Evolutionary conservation across 163 green algal species (phyloP).

Genomic region (Chlorella variabilis): DNA sequence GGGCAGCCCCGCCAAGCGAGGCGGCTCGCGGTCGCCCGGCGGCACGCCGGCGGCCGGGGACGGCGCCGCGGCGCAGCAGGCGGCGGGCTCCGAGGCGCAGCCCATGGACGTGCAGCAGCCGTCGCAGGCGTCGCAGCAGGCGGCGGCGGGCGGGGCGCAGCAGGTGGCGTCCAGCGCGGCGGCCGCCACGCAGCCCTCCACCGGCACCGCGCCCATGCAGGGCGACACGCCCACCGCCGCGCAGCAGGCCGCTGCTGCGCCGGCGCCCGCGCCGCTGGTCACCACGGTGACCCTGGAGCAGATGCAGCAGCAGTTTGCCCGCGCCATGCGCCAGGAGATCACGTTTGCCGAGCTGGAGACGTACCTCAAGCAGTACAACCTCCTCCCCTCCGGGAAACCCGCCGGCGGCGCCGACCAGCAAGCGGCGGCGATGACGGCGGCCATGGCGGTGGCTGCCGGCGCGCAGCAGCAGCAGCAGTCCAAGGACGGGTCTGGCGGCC

Average conservation of each 20-base stretch:
- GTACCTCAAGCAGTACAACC: slow-evolving; percentile 45
- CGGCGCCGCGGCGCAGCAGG: not conserved
- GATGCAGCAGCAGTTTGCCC: slow-evolving; percentile 44
- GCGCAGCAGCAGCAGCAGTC: not conserved
- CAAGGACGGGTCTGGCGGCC: slow-evolving; percentile 47
- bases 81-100: not conserved
- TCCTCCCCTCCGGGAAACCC: slow-evolving; percentile 28
- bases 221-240: not conserved
- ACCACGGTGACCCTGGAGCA: slow-evolving; percentile 34
- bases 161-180: not conserved
- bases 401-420: not conserved
- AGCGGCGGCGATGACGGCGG: not conserved
- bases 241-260: not conserved
- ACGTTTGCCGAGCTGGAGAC: slow-evolving; percentile 40
- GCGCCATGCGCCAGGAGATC: slow-evolving; percentile 42
- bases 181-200: not conserved
- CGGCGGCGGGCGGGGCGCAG: not conserved
- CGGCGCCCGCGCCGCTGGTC: slow-evolving; percentile 8
- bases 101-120: slow-evolving; percentile 19
- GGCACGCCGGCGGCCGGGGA: not conserved
- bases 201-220: slow-evolving; percentile 8
- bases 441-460: not conserved
- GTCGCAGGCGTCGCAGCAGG: not conserved
- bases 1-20: not conserved
- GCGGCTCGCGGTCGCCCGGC: not conserved